Evolutionary conservation across 2,329 filamentous ascomycete species (phyloP).

Genomic region (Pyrenophora teres): DNA sequence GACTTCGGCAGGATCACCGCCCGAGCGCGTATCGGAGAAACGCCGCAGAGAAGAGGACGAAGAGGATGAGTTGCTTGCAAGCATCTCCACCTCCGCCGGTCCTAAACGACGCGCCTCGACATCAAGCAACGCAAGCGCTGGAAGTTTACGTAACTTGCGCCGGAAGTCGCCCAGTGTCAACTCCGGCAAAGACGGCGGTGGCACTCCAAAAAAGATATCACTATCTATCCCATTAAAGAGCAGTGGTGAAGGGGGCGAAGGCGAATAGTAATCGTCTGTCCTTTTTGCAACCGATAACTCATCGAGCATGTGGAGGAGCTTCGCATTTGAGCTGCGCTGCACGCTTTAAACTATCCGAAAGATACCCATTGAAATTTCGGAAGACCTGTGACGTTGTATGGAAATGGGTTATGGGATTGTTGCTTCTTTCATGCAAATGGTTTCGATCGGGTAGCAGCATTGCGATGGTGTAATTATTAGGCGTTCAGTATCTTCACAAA

Average conservation of each 20-base stretch:
- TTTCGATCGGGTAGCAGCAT: slow-evolving; percentile 31
- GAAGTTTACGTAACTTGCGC: slow-evolving; percentile 45
- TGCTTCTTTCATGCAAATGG: slow-evolving; percentile 24
- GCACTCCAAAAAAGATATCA: slow-evolving; percentile 49
- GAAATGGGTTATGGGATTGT: slow-evolving; percentile 32
- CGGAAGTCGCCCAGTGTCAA: slow-evolving; percentile 51
- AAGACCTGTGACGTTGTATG: slow-evolving; percentile 39
- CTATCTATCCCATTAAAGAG: slow-evolving; percentile 49
- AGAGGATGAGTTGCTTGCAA: slow-evolving; percentile 81
- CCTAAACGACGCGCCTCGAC: slow-evolving; percentile 52
- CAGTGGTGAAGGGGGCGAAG: slow-evolving; percentile 37
- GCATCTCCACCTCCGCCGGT: slow-evolving; percentile 63
- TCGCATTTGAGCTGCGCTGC: slow-evolving; percentile 31
- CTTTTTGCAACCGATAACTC: slow-evolving; percentile 2
- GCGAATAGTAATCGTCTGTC: slow-evolving; percentile 28
- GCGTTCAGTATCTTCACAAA: slow-evolving; percentile 24
- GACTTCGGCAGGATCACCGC: slow-evolving; percentile 45
- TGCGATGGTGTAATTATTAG: slow-evolving; percentile 33
- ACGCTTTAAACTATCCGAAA: slow-evolving; percentile 34
- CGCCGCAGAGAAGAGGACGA: slow-evolving; percentile 90
- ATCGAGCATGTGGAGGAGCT: slow-evolving; percentile 16
- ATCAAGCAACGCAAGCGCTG: slow-evolving; percentile 41
- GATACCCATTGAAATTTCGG: slow-evolving; percentile 43
- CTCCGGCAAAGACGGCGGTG: slow-evolving; percentile 50
- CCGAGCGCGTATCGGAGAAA: slow-evolving; percentile 84